Conservation (phyloP, 768 basidiomycete species). For the Flagelloscypha sp. region DNA sequence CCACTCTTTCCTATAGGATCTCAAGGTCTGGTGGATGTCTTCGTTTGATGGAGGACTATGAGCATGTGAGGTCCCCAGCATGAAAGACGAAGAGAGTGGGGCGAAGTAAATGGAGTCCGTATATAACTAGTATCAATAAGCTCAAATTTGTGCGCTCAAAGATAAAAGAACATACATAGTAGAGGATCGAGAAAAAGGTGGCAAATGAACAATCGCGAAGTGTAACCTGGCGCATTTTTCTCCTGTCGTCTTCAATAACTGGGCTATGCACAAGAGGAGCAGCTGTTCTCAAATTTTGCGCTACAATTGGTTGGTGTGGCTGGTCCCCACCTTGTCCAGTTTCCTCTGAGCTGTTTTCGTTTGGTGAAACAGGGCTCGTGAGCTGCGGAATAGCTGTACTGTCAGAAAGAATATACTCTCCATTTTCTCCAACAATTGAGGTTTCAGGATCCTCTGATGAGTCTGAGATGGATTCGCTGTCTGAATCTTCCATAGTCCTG, state of each 20-base stretch:
- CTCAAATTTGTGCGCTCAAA: neutral
- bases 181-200: too few species aligned
- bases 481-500: slow-evolving; percentile 37
- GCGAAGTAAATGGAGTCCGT: slow-evolving; percentile 81
- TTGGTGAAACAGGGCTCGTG: slow-evolving; percentile 13
- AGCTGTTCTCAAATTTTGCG: too few species aligned
- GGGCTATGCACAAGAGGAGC: too few species aligned
- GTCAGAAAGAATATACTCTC: slow-evolving; percentile 32
- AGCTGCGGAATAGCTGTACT: too few species aligned
- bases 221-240: too few species aligned
- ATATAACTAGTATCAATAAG: slow-evolving; percentile 54
- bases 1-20: slow-evolving; percentile 50
- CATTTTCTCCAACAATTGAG: slow-evolving; percentile 40
- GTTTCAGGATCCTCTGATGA: slow-evolving; percentile 6
- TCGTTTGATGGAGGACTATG: slow-evolving; percentile 7
- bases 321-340: too few species aligned
- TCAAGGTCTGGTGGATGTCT: too few species aligned
- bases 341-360: slow-evolving; percentile 47
- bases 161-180: slow-evolving; percentile 50
- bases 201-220: too few species aligned
- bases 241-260: too few species aligned
- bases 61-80: slow-evolving; percentile 15
- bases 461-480: slow-evolving; percentile 25
- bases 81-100: slow-evolving; percentile 69
- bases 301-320: too few species aligned